These are phyloP conservation scores for Hippophae gyantsensis DNA, from an alignment of 306 rosid species.

Conservation along the genomic window DNA sequence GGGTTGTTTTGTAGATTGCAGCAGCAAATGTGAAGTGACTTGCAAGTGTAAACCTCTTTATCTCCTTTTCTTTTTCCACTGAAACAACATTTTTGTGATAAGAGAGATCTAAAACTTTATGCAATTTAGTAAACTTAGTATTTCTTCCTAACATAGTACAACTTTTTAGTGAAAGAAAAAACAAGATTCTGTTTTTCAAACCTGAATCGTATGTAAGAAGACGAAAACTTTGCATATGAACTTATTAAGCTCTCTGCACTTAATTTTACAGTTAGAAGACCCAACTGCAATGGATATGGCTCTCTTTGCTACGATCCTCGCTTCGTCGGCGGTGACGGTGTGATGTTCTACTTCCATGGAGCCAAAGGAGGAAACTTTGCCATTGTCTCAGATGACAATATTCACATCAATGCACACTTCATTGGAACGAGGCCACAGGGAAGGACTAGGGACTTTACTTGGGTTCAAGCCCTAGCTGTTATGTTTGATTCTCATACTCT, in stretches of 20 bases:
- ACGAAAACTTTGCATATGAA: neutral
- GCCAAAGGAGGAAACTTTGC: slow-evolving; percentile 66
- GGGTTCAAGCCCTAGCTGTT: slow-evolving; percentile 67
- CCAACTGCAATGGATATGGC: slow-evolving; percentile 68
- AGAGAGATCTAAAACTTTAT: neutral
- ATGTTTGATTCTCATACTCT: slow-evolving; percentile 65
- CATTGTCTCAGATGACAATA: slow-evolving; percentile 44
- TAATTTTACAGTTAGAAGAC: slow-evolving; percentile 37
- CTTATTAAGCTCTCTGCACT: neutral
- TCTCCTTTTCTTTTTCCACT: neutral
- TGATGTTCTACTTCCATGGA: slow-evolving; percentile 83
- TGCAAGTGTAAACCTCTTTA: slow-evolving; percentile 54
- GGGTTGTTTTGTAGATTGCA: slow-evolving; percentile 57
- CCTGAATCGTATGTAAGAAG: neutral
- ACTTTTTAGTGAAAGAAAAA: neutral
- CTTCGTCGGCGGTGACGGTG: slow-evolving; percentile 76
- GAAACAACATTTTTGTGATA: no score
- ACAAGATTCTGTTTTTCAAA: neutral
- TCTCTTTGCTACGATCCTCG: slow-evolving; percentile 77
- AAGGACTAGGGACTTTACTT: slow-evolving; percentile 71
- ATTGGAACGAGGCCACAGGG: slow-evolving; percentile 62
- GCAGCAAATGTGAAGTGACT: slow-evolving; percentile 71
- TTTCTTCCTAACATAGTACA: neutral
- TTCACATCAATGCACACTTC: slow-evolving; percentile 74
- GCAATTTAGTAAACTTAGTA: neutral